Evolutionary conservation across 108 stramenopile species (phyloP).

Genomic region (Asterionellopsis glacialis): DNA sequence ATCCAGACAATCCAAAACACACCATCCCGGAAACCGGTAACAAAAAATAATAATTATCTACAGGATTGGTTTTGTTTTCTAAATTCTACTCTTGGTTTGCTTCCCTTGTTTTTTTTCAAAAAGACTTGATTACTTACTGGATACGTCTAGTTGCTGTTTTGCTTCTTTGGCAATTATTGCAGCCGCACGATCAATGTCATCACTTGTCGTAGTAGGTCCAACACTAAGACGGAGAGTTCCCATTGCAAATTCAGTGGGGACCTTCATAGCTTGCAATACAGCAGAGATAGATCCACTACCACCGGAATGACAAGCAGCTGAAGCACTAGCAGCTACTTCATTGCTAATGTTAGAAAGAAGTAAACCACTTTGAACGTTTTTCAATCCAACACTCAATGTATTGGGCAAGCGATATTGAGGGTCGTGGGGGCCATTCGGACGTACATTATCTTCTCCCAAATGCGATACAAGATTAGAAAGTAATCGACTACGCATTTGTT

Average conservation of each 20-base stretch:
- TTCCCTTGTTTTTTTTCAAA: too few species aligned
- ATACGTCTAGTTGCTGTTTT: neutral
- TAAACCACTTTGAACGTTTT: conserved; percentile 44
- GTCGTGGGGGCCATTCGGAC: conserved; percentile 78
- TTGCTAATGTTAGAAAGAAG: conserved; percentile 59
- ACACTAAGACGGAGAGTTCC: conserved; percentile 92
- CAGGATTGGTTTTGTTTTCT: too few species aligned
- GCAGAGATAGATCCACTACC: conserved; percentile 46
- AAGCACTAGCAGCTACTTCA: conserved; percentile 84
- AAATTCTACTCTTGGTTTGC: too few species aligned
- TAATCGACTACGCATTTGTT: conserved; percentile 55
- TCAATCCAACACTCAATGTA: conserved; percentile 87
- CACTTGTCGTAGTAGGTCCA: conserved; percentile 75
- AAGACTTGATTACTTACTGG: too few species aligned
- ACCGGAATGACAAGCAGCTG: conserved; percentile 86
- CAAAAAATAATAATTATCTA: too few species aligned
- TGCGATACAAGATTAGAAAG: conserved; percentile 34
- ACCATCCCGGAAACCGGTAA: too few species aligned
- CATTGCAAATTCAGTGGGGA: conserved; percentile 63
- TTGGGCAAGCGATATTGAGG: conserved; percentile 75
- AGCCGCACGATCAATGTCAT: conserved; percentile 83
- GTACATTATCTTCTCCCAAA: conserved; percentile 38
- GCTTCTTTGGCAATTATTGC: conserved; percentile 60
- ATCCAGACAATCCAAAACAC: too few species aligned
- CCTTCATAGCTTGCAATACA: conserved; percentile 87